Conservation (phyloP, 2,329 filamentous ascomycete genomes). For the Fusarium floridanum region DNA sequence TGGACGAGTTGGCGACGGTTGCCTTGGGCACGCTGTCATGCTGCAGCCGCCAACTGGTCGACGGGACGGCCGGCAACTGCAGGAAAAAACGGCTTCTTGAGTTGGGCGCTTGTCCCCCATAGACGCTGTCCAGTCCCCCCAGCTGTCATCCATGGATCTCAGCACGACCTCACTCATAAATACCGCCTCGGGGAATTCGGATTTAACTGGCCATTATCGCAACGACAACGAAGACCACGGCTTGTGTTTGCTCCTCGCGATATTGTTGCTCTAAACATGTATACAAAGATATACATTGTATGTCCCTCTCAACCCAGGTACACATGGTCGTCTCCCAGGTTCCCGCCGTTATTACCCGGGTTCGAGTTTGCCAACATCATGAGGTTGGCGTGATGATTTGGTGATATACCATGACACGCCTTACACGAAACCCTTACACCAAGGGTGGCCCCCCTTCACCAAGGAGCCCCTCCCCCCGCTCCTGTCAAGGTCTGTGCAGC, state of each 20-base stretch:
- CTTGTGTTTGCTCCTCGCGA: not conserved
- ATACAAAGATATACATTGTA: not conserved
- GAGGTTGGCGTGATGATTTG: conserved; percentile 6
- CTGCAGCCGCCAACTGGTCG: conserved; percentile 19
- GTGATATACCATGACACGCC: not conserved
- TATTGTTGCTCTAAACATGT: not conserved
- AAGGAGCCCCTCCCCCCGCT: not conserved
- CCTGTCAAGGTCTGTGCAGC: conserved; percentile 1
- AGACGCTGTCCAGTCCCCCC: not conserved
- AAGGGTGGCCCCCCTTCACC: not conserved
- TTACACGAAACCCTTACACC: conserved; percentile 4
- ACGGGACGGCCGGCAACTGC: not conserved
- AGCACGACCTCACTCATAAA: conserved; percentile 11
- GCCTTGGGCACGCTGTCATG: conserved; percentile 18
- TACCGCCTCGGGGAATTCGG: conserved; percentile 13
- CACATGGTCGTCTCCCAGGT: not conserved
- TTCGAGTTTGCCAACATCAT: conserved; percentile 2
- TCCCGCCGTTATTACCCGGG: not conserved
- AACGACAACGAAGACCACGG: not conserved
- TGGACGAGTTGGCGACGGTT: not conserved
- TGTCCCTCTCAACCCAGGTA: not conserved
- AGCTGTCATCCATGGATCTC: not conserved
- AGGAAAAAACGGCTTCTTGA: not conserved
- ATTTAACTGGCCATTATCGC: conserved; percentile 14
- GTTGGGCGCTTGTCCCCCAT: not conserved